phyloP scores from a whole-genome alignment of 495 filamentous ascomycete genomes.

The Penicillium arizonense region DNA sequence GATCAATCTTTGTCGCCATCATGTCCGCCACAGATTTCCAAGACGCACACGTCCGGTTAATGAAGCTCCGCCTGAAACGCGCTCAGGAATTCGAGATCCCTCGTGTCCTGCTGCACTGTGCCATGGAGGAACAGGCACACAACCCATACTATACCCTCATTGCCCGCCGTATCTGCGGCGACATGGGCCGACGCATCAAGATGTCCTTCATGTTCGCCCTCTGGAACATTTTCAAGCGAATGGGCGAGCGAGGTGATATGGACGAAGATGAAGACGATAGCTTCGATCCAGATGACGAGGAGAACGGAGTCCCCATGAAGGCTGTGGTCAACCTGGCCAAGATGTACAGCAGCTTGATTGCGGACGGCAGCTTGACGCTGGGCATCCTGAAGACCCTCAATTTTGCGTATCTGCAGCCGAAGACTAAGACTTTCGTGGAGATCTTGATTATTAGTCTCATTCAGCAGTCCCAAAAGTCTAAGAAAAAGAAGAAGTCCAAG shows the following conservation, averaged over 20 bases:
- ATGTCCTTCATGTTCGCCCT: conserved; percentile 83
- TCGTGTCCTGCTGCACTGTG: conserved; percentile 83
- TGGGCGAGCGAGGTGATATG: conserved; percentile 67
- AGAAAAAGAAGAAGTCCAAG: conserved; percentile 27
- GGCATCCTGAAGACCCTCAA: conserved; percentile 74
- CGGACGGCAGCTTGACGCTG: conserved; percentile 61
- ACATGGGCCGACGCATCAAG: conserved; percentile 62
- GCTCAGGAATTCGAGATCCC: conserved; percentile 85
- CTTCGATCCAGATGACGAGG: conserved; percentile 47
- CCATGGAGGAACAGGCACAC: conserved; percentile 75
- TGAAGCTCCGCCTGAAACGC: conserved; percentile 81
- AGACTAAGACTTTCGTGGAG: conserved; percentile 76
- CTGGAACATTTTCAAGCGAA: conserved; percentile 82
- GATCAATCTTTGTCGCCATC: conserved; percentile 87
- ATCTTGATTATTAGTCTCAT: conserved; percentile 73
- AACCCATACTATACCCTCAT: conserved; percentile 94
- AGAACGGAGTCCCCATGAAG: conserved; percentile 51
- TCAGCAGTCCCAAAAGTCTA: conserved; percentile 54
- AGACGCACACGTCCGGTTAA: conserved; percentile 73
- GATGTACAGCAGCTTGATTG: conserved; percentile 75
- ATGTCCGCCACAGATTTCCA: conserved; percentile 85
- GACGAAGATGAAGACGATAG: conserved; percentile 55
- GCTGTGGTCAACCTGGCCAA: conserved; percentile 86
- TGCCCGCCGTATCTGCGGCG: conserved; percentile 67
- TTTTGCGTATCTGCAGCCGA: conserved; percentile 70